Conservation (phyloP, 2,329 filamentous ascomycete genomes). For the Sclerotinia nivalis region DNA sequence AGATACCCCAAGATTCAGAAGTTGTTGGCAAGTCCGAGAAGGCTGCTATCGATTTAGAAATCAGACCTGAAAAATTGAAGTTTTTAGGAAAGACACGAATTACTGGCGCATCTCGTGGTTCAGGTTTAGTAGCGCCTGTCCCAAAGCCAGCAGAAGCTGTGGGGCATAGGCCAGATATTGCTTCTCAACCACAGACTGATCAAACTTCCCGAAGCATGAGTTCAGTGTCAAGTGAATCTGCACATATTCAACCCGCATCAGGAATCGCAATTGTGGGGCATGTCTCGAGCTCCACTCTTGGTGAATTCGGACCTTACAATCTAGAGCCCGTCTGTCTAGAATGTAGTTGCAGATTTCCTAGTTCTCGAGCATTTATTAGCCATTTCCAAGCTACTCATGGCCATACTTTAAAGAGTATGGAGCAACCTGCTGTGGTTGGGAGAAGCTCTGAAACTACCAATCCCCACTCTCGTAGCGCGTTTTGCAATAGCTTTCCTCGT, state of each 20-base stretch:
- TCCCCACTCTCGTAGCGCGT: neutral
- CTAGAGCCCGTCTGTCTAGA: neutral
- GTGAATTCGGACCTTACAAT: neutral
- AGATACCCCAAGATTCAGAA: constrained; percentile 1
- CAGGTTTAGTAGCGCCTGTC: neutral
- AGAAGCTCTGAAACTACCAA: neutral
- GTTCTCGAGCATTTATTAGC: neutral
- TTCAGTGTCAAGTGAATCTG: too few species aligned
- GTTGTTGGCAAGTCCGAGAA: neutral
- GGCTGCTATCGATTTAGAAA: neutral
- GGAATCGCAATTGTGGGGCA: neutral
- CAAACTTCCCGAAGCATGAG: neutral
- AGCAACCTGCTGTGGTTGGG: neutral
- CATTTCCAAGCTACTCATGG: neutral
- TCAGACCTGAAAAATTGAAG: neutral
- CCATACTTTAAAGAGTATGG: neutral
- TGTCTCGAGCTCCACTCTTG: neutral
- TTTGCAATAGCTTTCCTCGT: neutral
- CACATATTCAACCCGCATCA: neutral
- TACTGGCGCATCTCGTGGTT: neutral
- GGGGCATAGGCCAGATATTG: neutral
- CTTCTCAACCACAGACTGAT: neutral
- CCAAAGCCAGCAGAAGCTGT: neutral
- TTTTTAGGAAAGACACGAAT: neutral
- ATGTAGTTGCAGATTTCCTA: neutral